Conservation (phyloP, 2,329 filamentous ascomycete genomes). For the Trichoderma afroharzianum region DNA sequence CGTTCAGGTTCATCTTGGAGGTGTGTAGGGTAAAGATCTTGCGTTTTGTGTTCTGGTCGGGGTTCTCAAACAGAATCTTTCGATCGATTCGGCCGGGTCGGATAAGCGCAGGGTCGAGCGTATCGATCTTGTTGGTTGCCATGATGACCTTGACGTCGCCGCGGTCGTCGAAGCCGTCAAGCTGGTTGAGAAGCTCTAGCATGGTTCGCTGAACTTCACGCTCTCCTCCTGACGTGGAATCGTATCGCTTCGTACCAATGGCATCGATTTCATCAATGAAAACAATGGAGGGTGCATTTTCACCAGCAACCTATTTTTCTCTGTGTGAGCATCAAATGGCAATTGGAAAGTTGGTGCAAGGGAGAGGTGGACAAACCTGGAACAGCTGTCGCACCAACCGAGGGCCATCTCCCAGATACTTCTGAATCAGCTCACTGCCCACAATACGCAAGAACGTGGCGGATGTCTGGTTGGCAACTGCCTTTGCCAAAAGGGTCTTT, state of each 20-base stretch:
- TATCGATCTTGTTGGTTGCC: constrained; percentile 99
- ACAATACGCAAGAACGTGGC: constrained; percentile 97
- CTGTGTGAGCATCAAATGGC: neutral
- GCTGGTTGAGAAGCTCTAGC: constrained; percentile 95
- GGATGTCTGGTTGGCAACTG: constrained; percentile 97
- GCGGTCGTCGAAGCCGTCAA: constrained; percentile 97
- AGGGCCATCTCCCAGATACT: constrained; percentile 95
- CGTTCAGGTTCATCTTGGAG: constrained; percentile 94
- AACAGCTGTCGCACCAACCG: constrained; percentile 93
- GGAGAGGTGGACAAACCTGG: constrained; percentile 51
- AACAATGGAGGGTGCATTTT: constrained; percentile 94
- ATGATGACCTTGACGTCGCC: constrained; percentile 99
- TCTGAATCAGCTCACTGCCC: constrained; percentile 95
- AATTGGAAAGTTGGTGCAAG: neutral
- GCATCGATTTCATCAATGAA: constrained; percentile 99
- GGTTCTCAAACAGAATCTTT: constrained; percentile 78
- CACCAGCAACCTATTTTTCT: constrained; percentile 70
- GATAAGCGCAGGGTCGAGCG: constrained; percentile 91
- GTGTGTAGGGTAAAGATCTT: constrained; percentile 99
- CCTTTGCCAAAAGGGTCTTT: constrained; percentile 93
- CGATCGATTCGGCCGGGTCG: constrained; percentile 96
- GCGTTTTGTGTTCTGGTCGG: constrained; percentile 80
- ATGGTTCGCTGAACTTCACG: constrained; percentile 97
- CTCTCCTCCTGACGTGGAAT: constrained; percentile 94
- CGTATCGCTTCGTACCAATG: constrained; percentile 97